Evolutionary conservation across 2,329 filamentous ascomycete species (phyloP), one percentile per base, ranked within the genome.

Genomic region (Plectosphaerella cucumerina): DNA sequence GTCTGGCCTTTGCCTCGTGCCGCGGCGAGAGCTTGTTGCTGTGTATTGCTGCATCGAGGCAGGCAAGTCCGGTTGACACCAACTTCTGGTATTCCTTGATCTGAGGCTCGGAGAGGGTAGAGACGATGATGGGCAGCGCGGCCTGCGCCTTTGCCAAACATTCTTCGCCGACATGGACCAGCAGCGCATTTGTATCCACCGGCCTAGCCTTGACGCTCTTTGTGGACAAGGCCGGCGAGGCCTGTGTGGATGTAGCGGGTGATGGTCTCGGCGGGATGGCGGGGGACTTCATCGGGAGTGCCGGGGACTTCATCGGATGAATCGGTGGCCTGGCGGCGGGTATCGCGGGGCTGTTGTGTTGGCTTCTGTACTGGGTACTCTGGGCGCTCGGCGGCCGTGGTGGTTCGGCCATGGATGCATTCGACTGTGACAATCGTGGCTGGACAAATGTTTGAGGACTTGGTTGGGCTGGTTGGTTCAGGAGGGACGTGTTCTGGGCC

Each of bases 101-200:
- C 37, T 77, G 72, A 34, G 69, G 65, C 49, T 78, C 68, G 49
- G 79, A 73, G 48, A 79, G 73, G 3, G 76, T 71, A 17, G 70
- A 68, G 17, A 79, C 76, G 3, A 83, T 66, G 2, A 69, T 59
- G 3, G 75, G 69, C 1, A 76, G 76, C 52, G 82, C 74, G 2
- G 68, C 66, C 53, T 85, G 81, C 15, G 89, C 89, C 49, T 83
- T 84, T 22, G 72, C 71, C 48, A 92, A 82, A 59, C 88, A 90
- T 57, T 93, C 87, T 59, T 93, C 87, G 3, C 87, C 87, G 14
- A 90, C 75, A n/a, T 80, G 80, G 8, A 90, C 73, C 51, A 92
- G 73, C 9, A 91, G 70, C 2, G 84, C 72, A 3, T 80, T 71
- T 1, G 76, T 77, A 50, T 82, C 80, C 9, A 74, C 64, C 9